Evolutionary conservation across 2,329 filamentous ascomycete genomes (phyloP).

Genomic region (Gnomoniopsis sp.): DNA sequence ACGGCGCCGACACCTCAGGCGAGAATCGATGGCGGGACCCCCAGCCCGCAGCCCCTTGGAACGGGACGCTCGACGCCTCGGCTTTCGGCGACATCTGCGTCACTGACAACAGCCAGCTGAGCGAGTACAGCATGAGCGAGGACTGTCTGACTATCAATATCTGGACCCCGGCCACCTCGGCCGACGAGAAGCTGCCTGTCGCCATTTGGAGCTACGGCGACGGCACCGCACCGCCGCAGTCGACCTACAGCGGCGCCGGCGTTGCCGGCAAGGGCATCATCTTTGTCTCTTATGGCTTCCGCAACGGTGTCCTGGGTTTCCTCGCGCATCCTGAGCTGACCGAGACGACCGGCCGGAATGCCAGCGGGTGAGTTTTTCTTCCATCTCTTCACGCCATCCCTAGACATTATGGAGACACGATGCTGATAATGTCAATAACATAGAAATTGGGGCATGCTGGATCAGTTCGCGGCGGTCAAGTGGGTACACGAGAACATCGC

Average conservation of each 20-base stretch:
- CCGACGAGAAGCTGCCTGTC: constrained; percentile 38
- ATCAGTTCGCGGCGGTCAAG: constrained; percentile 34
- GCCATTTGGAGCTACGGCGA: constrained; percentile 41
- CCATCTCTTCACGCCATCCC: too few relatives aligned
- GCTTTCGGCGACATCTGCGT: constrained; percentile 37
- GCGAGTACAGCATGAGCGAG: constrained; percentile 30
- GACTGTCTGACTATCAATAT: constrained; percentile 52
- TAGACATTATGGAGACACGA: constrained; percentile 14
- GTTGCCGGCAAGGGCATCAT: constrained; percentile 58
- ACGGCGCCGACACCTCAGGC: constrained; percentile 36
- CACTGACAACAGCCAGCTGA: constrained; percentile 19
- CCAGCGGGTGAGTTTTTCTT: too few relatives aligned
- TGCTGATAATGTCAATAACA: constrained; percentile 22
- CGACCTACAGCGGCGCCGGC: constrained; percentile 41
- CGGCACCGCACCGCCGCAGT: constrained; percentile 52
- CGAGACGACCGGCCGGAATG: neutral
- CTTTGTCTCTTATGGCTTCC: constrained; percentile 58
- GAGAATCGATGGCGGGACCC: constrained; percentile 44
- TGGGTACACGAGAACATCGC: constrained; percentile 22
- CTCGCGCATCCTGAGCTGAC: constrained; percentile 17
- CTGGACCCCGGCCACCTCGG: constrained; percentile 30
- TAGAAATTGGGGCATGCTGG: constrained; percentile 47
- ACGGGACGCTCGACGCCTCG: constrained; percentile 29
- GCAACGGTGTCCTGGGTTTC: constrained; percentile 63
- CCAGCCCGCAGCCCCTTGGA: constrained; percentile 26